Evolutionary conservation across 1,284 basidiomycete species (phyloP), one percentile per base, ranked within the genome.

Genomic region (Mrakiaceae sp.): DNA sequence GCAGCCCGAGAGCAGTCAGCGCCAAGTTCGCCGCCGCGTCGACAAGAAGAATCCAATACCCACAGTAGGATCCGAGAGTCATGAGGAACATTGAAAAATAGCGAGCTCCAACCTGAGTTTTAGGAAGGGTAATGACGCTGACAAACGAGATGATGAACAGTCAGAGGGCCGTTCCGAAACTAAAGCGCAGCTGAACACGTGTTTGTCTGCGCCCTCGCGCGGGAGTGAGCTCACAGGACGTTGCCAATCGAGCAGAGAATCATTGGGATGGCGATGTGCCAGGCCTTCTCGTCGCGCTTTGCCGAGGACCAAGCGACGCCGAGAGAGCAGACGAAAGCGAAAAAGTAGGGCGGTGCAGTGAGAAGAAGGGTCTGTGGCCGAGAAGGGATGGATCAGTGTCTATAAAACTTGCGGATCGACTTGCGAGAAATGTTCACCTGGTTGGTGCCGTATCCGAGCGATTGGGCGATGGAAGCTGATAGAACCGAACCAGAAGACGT

Each of bases 51-150:
- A 27, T 27, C 27, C 27, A 27, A 1, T 27, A 66, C 39, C 62
- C 67, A 39, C 60, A 62, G 58, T 67, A 67, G 4, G 64, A 63
- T 40, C 67, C 67, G 6, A 67, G 47, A 16, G 53, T 58, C 16
- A 67, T 50, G 53, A 67, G 56, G 53, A 67, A 67, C 64, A 65
- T 65, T 46, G 64, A 47, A 7, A 62, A 52, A 54, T 67, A 67
- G 44, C 67, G 60, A 46, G 54, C 67, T 5, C 59, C 67, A n/a
- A 66, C 61, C 42, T 66, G 58, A 0, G 60, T 42, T 12, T 27
- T 60, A 0, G 67, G 63, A 1, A 65, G 58, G 5, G 53, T 44
- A 46, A 67, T 65, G 44, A 62, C 64, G 42, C 27, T 27, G 27
- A 27, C 27, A 27, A 27, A 27, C 27, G 27, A 27, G 27, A 27